A percentile compares a stretch with the other conserved stretches of the same genome.
These are phyloP conservation scores for Marasmius tenuissimus DNA, from an alignment of 1,284 basidiomycete species.

Conservation along the genomic window DNA sequence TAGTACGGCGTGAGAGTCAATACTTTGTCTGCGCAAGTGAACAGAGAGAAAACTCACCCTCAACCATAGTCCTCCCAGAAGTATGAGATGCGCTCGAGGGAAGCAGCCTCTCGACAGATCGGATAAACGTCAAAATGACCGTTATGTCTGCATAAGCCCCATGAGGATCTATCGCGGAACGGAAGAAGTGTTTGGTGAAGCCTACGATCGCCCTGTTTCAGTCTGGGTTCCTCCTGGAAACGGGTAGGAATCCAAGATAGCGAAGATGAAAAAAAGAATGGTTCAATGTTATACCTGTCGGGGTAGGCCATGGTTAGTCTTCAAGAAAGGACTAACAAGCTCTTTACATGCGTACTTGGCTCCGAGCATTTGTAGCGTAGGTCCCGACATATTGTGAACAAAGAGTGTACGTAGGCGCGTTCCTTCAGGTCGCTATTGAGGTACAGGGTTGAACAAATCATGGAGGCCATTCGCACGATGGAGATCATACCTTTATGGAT, in stretches of 20 bases:
- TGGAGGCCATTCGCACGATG: background rate
- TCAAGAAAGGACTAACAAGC: background rate
- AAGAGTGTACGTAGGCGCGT: slow-evolving; percentile 49
- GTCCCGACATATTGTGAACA: slow-evolving; percentile 44
- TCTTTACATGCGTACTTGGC: slow-evolving; percentile 32
- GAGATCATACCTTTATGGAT: background rate
- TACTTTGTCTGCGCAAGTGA: background rate
- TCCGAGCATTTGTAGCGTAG: slow-evolving; percentile 53
- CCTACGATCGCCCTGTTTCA: slow-evolving; percentile 46
- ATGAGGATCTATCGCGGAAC: background rate
- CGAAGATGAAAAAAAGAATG: slow-evolving; percentile 60
- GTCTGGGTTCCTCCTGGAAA: slow-evolving; percentile 43
- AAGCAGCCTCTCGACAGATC: background rate
- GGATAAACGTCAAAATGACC: background rate
- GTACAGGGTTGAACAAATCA: background rate
- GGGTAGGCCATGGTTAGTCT: background rate
- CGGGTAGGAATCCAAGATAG: slow-evolving; percentile 56
- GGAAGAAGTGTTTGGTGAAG: background rate
- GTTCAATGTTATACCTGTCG: slow-evolving; percentile 46
- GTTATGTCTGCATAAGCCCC: background rate
- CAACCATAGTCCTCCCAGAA: background rate
- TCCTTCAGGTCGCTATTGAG: slow-evolving; percentile 30
- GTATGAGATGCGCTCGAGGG: background rate
- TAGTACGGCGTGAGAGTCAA: slow-evolving; percentile 9
- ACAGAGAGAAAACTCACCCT: background rate